phyloP scores from a whole-genome alignment of 495 filamentous ascomycete species.

The Bathelium albidoporum region DNA sequence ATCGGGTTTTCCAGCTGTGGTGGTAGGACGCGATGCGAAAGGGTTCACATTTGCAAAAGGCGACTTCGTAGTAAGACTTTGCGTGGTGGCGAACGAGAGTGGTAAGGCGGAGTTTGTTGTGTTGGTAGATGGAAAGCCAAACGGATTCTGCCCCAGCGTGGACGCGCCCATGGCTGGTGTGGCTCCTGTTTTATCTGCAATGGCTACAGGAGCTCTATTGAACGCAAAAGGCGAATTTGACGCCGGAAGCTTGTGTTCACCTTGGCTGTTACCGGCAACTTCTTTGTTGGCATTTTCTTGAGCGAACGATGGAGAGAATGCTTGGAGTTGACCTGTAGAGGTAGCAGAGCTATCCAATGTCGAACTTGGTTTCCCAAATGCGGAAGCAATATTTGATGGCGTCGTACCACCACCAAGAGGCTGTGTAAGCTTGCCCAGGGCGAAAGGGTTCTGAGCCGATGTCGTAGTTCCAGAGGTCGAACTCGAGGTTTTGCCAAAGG shows the following conservation, averaged over 20 bases:
- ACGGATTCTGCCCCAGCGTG: background rate
- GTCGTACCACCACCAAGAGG: background rate
- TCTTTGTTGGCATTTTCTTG: background rate
- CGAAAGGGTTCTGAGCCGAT: background rate
- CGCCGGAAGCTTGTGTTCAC: no score
- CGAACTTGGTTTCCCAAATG: background rate
- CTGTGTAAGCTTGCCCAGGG: conserved; percentile 3
- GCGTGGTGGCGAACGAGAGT: background rate
- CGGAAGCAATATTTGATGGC: background rate
- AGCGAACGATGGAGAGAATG: background rate
- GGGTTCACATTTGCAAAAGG: background rate
- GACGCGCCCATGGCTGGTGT: background rate
- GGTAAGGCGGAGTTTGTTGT: background rate
- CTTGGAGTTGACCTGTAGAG: background rate
- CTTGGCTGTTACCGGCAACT: no score
- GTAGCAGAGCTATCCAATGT: background rate
- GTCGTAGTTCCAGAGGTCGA: background rate
- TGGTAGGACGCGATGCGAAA: background rate
- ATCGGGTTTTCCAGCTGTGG: background rate
- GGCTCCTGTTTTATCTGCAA: background rate
- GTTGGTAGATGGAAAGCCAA: background rate
- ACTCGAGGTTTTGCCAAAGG: background rate
- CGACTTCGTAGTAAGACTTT: no score
- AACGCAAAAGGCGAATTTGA: background rate
- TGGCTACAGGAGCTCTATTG: background rate